Conservation (phyloP, 2,329 filamentous ascomycete genomes). For the Cadophora sp. region DNA sequence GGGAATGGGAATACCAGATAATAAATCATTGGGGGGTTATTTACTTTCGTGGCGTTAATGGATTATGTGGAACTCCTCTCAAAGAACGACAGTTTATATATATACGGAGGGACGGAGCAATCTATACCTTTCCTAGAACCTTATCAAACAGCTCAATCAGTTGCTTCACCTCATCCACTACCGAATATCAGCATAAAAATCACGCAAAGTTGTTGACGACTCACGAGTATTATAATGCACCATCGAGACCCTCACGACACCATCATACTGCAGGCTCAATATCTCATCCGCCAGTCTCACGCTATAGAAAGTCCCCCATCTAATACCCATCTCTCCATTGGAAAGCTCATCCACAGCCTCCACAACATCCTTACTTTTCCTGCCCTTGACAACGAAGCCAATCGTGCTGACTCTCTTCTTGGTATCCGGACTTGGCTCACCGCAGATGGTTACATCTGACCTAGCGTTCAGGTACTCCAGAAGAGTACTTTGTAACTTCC, state of each 20-base stretch:
- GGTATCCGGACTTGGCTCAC: slow-evolving; percentile 57
- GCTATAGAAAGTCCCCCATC: slow-evolving; percentile 74
- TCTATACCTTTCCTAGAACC: slow-evolving; percentile 47
- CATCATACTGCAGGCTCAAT: slow-evolving; percentile 63
- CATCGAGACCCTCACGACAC: slow-evolving; percentile 73
- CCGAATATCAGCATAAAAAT: too few species aligned
- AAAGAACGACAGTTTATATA: too few species aligned
- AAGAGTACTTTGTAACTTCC: slow-evolving; percentile 62
- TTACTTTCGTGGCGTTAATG: background rate
- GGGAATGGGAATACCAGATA: too few species aligned
- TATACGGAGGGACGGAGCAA: background rate
- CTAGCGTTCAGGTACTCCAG: slow-evolving; percentile 63
- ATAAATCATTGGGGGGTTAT: background rate
- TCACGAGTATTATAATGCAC: slow-evolving; percentile 75
- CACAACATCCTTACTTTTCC: slow-evolving; percentile 63
- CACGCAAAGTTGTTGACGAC: too few species aligned
- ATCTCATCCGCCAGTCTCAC: slow-evolving; percentile 66
- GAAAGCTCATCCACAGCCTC: slow-evolving; percentile 65
- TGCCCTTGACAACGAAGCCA: slow-evolving; percentile 68
- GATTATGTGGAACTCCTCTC: too few species aligned
- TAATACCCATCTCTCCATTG: slow-evolving; percentile 61
- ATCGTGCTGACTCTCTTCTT: slow-evolving; percentile 66
- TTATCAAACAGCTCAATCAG: slow-evolving; percentile 61
- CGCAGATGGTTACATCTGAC: slow-evolving; percentile 63
- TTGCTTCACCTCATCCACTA: slow-evolving; percentile 62